Evolutionary conservation across 495 filamentous ascomycete genomes (phyloP), one percentile per base, ranked within the genome.

Genomic region (Aspergillus haitiensis): DNA sequence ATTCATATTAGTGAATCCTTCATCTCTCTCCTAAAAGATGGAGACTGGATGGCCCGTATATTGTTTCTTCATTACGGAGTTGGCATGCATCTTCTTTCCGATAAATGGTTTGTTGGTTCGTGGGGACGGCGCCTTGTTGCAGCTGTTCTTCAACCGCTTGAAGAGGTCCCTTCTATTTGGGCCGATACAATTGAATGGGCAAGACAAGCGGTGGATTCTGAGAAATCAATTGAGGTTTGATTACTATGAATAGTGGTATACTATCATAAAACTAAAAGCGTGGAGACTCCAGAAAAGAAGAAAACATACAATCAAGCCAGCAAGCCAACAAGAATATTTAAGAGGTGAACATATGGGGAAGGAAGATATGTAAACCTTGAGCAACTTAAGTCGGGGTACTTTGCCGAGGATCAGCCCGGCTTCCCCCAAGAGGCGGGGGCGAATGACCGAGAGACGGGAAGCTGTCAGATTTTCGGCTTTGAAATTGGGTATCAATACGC

Each of bases 51-150:
- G 35, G 71, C 72, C 6, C 72, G 70, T 0, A 67, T 76, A n/a
- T 13, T 78, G 3, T 76, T 76, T 35, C 55, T 78, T 32, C 68
- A 75, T 58, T 74, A 74, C 58, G 67, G 70, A 6, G 65, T 74
- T 5, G 67, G 64, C 0, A 70, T 78, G 70, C 71, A 71, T 50
- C 68, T 78, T 13, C 35, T 74, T 40, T 73, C 67, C 2, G 60
- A 76, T 58, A 67, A 69, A 32, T 78, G 75, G 75, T 78, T 72
- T 60, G 73, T 76, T 12, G 63, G 64, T 9, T 69, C 71, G 16
- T 72, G 68, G 67, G 73, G 75, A 2, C 67, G 72, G 9, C 71
- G 72, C 35, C 63, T 76, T 2, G 68, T 78, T n/a, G 61, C 67
- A 52, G 66, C 69, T 5, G 70, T 67, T 15, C 16, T 78, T 7